These are phyloP conservation scores for Sarocladiaceae sp. DNA, from an alignment of 2,329 filamentous ascomycete genomes.

Conservation along the genomic window DNA sequence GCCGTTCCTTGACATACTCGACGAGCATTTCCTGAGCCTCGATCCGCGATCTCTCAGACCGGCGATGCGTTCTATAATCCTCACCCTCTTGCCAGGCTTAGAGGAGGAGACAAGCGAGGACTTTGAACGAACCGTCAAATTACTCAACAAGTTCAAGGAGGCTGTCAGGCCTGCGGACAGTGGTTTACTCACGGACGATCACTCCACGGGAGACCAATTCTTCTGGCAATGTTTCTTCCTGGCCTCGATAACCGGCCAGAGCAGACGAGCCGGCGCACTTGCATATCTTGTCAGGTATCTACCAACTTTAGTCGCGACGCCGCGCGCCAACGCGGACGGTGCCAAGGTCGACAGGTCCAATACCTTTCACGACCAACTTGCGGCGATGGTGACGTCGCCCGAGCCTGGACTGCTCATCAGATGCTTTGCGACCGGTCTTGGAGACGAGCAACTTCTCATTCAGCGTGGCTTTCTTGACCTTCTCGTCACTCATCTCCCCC, in stretches of 20 bases:
- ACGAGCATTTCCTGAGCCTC: slow-evolving; percentile 70
- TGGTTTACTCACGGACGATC: slow-evolving; percentile 43
- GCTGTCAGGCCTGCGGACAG: slow-evolving; percentile 52
- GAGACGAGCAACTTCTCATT: slow-evolving; percentile 82
- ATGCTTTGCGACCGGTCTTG: slow-evolving; percentile 84
- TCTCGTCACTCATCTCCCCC: slow-evolving; percentile 80
- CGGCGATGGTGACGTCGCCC: slow-evolving; percentile 70
- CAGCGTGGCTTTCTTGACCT: slow-evolving; percentile 92
- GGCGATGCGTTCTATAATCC: slow-evolving; percentile 81
- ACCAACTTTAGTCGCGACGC: slow-evolving; percentile 38
- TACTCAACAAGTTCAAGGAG: slow-evolving; percentile 71
- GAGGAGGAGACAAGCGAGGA: slow-evolving; percentile 98
- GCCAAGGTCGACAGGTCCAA: slow-evolving; percentile 14
- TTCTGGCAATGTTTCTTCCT: slow-evolving; percentile 99
- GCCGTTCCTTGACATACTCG: slow-evolving; percentile 76
- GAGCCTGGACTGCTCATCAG: slow-evolving; percentile 87
- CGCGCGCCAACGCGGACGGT: slow-evolving; percentile 8
- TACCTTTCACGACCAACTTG: slow-evolving; percentile 41
- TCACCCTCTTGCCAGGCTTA: slow-evolving; percentile 82
- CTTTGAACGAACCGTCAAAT: slow-evolving; percentile 77
- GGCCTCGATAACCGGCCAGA: slow-evolving; percentile 83
- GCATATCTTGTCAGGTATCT: slow-evolving; percentile 77
- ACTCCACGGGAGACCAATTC: slow-evolving; percentile 67
- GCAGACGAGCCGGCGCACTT: slow-evolving; percentile 75
- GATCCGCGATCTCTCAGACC: slow-evolving; percentile 69